A percentile compares a stretch with the other conserved stretches of the same genome.
phyloP scores from a whole-genome alignment of 1,139 yeast genomes.

The Pichia sp. region DNA sequence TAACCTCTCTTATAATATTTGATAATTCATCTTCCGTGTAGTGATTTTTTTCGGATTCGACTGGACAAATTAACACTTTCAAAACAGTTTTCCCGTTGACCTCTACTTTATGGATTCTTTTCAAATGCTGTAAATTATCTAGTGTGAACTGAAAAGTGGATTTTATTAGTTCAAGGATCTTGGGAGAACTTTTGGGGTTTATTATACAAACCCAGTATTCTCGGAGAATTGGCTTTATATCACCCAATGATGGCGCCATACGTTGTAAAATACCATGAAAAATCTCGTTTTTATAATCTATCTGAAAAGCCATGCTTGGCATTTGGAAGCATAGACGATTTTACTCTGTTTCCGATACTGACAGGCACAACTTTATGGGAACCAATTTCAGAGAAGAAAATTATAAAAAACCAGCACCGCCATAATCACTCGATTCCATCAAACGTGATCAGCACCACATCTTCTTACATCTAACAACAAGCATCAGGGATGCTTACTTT shows the following conservation, averaged over 20 bases:
- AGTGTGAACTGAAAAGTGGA: conserved; percentile 35
- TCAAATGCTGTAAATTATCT: conserved; percentile 39
- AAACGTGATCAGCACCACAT: neutral
- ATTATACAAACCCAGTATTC: conserved; percentile 57
- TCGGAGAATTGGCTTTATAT: conserved; percentile 37
- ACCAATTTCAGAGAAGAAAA: neutral
- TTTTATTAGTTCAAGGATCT: conserved; percentile 31
- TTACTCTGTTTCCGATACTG: no score
- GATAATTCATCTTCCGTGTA: conserved; percentile 17
- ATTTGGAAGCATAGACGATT: no score
- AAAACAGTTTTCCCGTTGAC: conserved; percentile 34
- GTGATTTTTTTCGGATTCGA: conserved; percentile 14
- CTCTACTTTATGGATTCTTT: conserved; percentile 32
- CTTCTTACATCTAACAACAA: neutral
- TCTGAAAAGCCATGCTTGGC: conserved; percentile 22
- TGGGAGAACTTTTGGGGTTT: conserved; percentile 41
- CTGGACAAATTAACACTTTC: conserved; percentile 29
- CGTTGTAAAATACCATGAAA: conserved; percentile 49
- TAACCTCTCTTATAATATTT: conserved; percentile 21
- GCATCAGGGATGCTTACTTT: conserved; percentile 3
- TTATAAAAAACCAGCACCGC: neutral
- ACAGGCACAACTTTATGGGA: no score
- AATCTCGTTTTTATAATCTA: conserved; percentile 48
- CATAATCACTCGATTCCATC: neutral
- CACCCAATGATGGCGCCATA: conserved; percentile 31